Evolutionary conservation across 805 yeast genomes (phyloP), one percentile per base, ranked within the genome.

Genomic region (Saccharomycopsis capsularis): DNA sequence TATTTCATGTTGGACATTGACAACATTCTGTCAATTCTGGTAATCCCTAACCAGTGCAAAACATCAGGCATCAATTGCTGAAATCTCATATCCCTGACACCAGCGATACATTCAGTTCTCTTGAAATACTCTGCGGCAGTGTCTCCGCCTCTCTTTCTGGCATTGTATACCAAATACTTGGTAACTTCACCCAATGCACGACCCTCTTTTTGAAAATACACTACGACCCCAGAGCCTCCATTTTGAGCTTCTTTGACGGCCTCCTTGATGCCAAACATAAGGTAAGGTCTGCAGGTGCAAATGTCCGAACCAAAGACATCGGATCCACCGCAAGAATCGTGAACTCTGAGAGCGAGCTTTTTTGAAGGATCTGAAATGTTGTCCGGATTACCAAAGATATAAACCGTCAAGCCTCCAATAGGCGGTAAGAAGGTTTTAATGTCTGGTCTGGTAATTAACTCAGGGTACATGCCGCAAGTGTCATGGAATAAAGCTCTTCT

Each of bases 1-100:
- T 80, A 74, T 63, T 80, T 80, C 86, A 80, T 79, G 63, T 80
- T 80, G 46, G 83, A 77, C 86, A 80, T 80, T 27, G 84, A 78
- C 46, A 80, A 62, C 85, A 80, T 80, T 53, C 77, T 70, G 63
- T 80, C 84, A 57, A 80, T 79, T 59, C 70, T 76, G 40, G 77
- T 71, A 55, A 80, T 73, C 40, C 86, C 86, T 54, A 80, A 65
- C 76, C 80, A 80, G 55, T 80, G 85, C 53, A 80, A 65, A 45
- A 80, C 70, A 60, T 80, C 86, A 9, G 86, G 86, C 86, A 80
- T 80, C 57, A 80, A 67, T 52, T 76, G 81, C 63, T 80, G 86
- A 68, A 80, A 80, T 62, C 86, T 72, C 76, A 81, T 81, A 60
- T 80, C 86, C 60, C 78, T 75, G 40, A 80, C 86, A 58, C 86